Percentiles rank a stretch among this genome's conserved stretches.
phyloP scores from a whole-genome alignment of 2,329 filamentous ascomycete species.

The Fusarium continuum region DNA sequence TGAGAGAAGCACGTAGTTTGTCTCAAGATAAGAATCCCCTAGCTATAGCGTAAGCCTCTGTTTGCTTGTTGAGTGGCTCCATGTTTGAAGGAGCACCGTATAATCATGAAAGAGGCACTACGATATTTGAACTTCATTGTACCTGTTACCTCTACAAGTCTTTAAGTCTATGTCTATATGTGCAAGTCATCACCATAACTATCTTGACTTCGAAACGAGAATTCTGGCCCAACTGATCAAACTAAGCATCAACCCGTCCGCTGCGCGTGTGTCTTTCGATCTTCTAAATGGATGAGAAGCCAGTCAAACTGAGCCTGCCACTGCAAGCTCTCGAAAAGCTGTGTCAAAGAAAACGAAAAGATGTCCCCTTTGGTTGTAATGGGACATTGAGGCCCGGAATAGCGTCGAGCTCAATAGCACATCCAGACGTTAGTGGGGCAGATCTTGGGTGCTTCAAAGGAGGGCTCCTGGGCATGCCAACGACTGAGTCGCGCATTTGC shows the following conservation, averaged over 20 bases:
- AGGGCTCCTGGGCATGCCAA: not conserved
- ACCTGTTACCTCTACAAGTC: no score
- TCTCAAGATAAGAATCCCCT: no score
- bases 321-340: not conserved
- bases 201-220: not conserved
- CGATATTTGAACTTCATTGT: no score
- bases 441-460: no score
- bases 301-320: not conserved
- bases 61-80: no score
- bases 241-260: not conserved
- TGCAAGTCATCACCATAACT: no score
- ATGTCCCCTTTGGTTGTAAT: not conserved
- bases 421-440: not conserved
- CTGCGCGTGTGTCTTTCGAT: not conserved
- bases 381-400: not conserved
- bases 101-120: no score
- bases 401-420: conserved; percentile 2
- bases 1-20: no score
- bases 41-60: no score
- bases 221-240: not conserved
- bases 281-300: not conserved
- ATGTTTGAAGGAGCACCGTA: no score
- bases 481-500: not conserved
- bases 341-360: not conserved
- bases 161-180: not conserved